Conservation (phyloP, 176 grass and related monocot genomes). For the Stipa capillata region DNA sequence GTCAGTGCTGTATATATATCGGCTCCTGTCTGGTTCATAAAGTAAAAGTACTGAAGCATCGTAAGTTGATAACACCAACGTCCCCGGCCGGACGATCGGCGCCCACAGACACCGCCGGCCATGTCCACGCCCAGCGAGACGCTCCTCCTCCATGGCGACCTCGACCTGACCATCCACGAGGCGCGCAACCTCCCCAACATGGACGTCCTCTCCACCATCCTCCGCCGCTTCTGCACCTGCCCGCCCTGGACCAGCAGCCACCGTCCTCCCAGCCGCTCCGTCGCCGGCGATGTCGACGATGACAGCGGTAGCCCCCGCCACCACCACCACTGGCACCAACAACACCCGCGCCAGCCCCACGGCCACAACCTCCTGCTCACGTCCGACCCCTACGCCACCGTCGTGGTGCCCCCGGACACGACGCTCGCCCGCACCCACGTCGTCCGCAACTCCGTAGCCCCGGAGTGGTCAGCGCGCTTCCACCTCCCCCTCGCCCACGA, state of each 20-base stretch:
- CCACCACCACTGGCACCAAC: background rate
- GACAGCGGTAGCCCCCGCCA: background rate
- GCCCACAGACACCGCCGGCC: background rate
- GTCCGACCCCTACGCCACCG: slow-evolving; percentile 54
- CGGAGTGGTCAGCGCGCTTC: slow-evolving; percentile 33
- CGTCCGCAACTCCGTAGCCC: slow-evolving; percentile 50
- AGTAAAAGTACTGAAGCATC: background rate
- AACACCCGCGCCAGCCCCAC: slow-evolving; percentile 18
- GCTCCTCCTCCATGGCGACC: slow-evolving; percentile 62
- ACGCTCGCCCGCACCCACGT: slow-evolving; percentile 68
- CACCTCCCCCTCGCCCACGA: slow-evolving; percentile 54
- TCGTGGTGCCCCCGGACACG: background rate
- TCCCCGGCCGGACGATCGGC: background rate
- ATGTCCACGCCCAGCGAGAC: background rate
- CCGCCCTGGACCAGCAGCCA: background rate
- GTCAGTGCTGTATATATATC: background rate
- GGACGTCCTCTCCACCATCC: slow-evolving; percentile 49
- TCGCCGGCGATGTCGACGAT: background rate
- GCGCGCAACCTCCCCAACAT: slow-evolving; percentile 68
- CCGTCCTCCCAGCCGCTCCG: background rate
- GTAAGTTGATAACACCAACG: too few relatives aligned
- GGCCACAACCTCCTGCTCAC: slow-evolving; percentile 10
- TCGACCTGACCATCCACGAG: slow-evolving; percentile 48
- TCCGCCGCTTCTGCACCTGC: slow-evolving; percentile 49
- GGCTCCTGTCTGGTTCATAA: background rate